Evolutionary conservation across 208 protist species (phyloP).

Genomic region (Trypanosoma congolense): DNA sequence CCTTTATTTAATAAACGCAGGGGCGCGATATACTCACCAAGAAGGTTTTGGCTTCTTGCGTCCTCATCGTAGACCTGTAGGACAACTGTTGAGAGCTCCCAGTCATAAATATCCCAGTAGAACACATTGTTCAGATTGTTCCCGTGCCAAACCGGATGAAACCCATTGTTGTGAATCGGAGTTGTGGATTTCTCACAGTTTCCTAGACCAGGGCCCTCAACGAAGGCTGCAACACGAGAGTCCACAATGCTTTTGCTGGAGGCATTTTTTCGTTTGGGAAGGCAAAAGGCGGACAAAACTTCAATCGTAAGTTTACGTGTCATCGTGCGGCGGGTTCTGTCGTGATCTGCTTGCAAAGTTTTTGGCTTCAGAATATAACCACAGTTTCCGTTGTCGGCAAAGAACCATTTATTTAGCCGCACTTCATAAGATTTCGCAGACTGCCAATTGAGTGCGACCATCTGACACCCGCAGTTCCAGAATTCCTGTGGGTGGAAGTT

Average conservation of each 20-base stretch:
- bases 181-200: slow-evolving; percentile 25
- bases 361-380: slow-evolving; percentile 93
- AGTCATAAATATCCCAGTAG: slow-evolving; percentile 43
- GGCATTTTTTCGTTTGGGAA: slow-evolving; percentile 41
- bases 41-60: slow-evolving; percentile 29
- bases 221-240: slow-evolving; percentile 45
- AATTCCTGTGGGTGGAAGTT: slow-evolving; percentile 89
- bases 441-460: slow-evolving; percentile 93
- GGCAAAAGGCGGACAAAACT: slow-evolving; percentile 66
- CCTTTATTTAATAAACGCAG: slow-evolving; percentile 47
- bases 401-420: slow-evolving; percentile 85
- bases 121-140: slow-evolving; percentile 27
- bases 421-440: slow-evolving; percentile 44
- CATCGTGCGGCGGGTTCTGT: slow-evolving; percentile 17
- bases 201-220: slow-evolving; percentile 43
- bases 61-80: slow-evolving; percentile 71
- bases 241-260: slow-evolving; percentile 51
- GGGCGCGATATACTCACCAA: slow-evolving; percentile 54
- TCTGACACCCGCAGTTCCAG: slow-evolving; percentile 81
- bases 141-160: slow-evolving; percentile 70
- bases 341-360: slow-evolving; percentile 30
- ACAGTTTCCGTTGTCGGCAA: slow-evolving; percentile 88
- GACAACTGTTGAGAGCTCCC: slow-evolving; percentile 46
- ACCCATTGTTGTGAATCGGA: slow-evolving; percentile 58
- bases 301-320: slow-evolving; percentile 39